phyloP scores from a whole-genome alignment of 257 asterid species.

The Vinca minor region DNA sequence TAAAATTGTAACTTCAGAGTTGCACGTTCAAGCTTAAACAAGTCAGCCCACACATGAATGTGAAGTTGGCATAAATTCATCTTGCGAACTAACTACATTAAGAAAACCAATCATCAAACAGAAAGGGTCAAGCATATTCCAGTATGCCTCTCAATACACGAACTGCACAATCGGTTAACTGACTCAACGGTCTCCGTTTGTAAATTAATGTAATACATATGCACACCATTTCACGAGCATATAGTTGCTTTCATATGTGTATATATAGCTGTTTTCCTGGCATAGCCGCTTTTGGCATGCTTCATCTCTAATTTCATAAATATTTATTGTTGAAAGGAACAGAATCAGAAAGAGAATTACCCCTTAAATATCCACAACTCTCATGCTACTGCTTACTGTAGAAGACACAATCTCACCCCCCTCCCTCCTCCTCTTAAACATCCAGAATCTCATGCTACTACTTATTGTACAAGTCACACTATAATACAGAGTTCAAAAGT shows the following conservation, averaged over 20 bases:
- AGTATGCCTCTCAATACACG: not conserved
- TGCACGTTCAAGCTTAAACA: not conserved
- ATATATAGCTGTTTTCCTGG: not conserved
- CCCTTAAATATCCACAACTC: not conserved
- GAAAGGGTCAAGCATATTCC: not conserved
- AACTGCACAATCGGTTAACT: conserved; percentile 1
- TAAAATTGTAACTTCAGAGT: not conserved
- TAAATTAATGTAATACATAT: not conserved
- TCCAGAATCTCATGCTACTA: too few relatives aligned
- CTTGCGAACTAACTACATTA: too few relatives aligned
- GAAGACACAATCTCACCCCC: too few relatives aligned
- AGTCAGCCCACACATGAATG: not conserved
- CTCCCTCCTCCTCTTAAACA: too few relatives aligned
- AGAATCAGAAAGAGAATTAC: not conserved
- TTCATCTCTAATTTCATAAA: not conserved
- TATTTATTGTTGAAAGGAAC: not conserved
- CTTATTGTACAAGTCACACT: not conserved
- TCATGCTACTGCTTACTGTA: not conserved
- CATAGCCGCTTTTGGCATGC: not conserved
- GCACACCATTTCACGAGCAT: not conserved
- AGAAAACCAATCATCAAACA: not conserved
- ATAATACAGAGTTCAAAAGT: not conserved
- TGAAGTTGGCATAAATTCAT: not conserved
- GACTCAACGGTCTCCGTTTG: not conserved
- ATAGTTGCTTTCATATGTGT: too few relatives aligned